Evolutionary conservation across 441 rosid genomes (phyloP).

Genomic region (Erysimum cheiri): DNA sequence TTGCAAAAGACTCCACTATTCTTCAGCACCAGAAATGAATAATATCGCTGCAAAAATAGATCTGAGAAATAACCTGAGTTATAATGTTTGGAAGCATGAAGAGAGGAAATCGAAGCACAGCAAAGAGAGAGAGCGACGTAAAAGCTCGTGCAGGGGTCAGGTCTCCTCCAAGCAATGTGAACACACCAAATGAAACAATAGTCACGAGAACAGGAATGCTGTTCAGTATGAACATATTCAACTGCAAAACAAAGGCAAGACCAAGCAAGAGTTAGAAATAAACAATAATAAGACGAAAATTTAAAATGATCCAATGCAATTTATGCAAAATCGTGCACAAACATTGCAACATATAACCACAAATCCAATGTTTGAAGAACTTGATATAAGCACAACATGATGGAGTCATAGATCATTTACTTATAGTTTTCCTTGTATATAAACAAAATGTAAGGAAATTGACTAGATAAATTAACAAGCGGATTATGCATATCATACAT

Average conservation of each 20-base stretch:
- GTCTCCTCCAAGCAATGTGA: conserved; percentile 98
- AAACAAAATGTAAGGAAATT: neutral
- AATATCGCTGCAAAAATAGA: neutral
- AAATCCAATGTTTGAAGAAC: conserved; percentile 10
- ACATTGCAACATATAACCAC: conserved; percentile 15
- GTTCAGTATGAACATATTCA: conserved; percentile 79
- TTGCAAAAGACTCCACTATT: conserved; percentile 2
- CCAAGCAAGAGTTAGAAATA: conserved; percentile 40
- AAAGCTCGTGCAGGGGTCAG: conserved; percentile 99
- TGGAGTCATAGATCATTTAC: conserved; percentile 3
- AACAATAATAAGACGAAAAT: conserved; percentile 17
- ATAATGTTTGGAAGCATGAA: conserved; percentile 95
- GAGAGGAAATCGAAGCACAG: conserved; percentile 96
- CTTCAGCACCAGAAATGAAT: conserved; percentile 2
- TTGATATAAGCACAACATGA: conserved; percentile 18
- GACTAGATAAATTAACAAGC: neutral
- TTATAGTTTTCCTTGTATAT: conserved; percentile 4
- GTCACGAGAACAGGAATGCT: conserved; percentile 94
- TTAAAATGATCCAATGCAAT: neutral
- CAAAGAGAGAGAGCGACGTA: conserved; percentile 94
- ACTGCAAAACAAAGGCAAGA: conserved; percentile 59
- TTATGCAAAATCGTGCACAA: neutral
- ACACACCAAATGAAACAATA: conserved; percentile 91
- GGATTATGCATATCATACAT: neutral
- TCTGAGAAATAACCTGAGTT: conserved; percentile 72